Evolutionary conservation across 306 rosid genomes (phyloP), one percentile per base, ranked within the genome.

Genomic region (Adenanthera pavonina): DNA sequence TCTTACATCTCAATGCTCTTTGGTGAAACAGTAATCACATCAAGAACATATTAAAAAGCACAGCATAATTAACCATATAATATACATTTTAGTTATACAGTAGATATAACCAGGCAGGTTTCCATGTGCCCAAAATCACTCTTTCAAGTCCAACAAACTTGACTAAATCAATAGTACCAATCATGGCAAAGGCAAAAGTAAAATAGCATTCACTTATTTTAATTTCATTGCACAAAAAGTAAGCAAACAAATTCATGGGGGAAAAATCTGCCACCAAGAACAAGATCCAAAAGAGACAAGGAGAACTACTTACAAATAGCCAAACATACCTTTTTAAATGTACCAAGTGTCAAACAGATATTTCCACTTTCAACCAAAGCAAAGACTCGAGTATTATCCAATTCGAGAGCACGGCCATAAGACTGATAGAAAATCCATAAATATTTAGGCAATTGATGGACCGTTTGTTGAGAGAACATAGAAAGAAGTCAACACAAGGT

Each of bases 321-420:
- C 35, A 85, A 75, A 56, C 72, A 71, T 83, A 94, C 98, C 92
- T 91, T 88, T 86, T 80, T 88, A 85, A 80, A 94, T 38, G 90
- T 85, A 77, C 92, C 93, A 72, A 94, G 98, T 82, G 85, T 85
- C 86, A 91, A 75, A 78, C 81, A 85, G 64, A 92, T 90, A 82
- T 92, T 92, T 80, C 97, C 98, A 76, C 98, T 92, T 86, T 94
- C 97, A 72, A 94, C 83, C 90, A 89, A 83, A 62, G 95, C 88
- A 81, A 94, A 90, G 81, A 91, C 82, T 83, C 78, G 84, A 6
- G 82, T 82, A 34, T 84, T 72, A 71, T 94, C 97, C 89, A 94
- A 87, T 77, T 94, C 98, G 0, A 91, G 81, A 83, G 97, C 94
- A 79, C 97, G 95, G 75, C 92, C 97, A 82, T 90, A 94, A 53